Conservation (phyloP, 257 asterid species). For the Gentiana dahurica region DNA sequence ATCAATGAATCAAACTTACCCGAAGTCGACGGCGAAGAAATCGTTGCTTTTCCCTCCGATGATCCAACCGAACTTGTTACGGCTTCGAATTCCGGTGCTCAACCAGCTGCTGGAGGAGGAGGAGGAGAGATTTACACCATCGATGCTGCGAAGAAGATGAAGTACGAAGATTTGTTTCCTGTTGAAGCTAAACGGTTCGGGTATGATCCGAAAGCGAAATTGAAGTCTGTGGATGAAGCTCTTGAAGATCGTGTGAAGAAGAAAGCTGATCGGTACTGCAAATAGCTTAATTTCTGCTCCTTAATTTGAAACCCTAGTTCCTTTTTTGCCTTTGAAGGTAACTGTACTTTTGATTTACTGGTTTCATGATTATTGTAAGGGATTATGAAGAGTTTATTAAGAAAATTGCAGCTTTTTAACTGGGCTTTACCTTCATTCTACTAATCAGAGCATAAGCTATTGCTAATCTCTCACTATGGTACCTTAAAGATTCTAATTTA, state of each 20-base stretch:
- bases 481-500: constrained; percentile 60
- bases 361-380: too few relatives aligned
- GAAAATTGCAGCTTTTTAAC: too few relatives aligned
- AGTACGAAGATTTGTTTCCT: constrained; percentile 88
- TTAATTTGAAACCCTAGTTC: background rate
- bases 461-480: constrained; percentile 80
- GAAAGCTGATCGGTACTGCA: constrained; percentile 97
- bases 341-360: too few relatives aligned
- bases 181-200: constrained; percentile 74
- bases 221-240: constrained; percentile 76
- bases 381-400: too few relatives aligned
- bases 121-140: constrained; percentile 56
- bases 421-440: background rate
- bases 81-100: constrained; percentile 25
- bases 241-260: constrained; percentile 90
- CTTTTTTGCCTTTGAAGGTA: background rate
- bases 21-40: background rate
- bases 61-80: constrained; percentile 25
- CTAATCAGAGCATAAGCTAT: constrained; percentile 63
- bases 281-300: constrained; percentile 22
- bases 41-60: constrained; percentile 6
- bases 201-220: constrained; percentile 65
- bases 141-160: constrained; percentile 93
- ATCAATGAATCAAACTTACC: constrained; percentile 5
- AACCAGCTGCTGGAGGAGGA: constrained; percentile 14